Evolutionary conservation across 768 basidiomycete species (phyloP).

Genomic region (Leccinum ochraceum): DNA sequence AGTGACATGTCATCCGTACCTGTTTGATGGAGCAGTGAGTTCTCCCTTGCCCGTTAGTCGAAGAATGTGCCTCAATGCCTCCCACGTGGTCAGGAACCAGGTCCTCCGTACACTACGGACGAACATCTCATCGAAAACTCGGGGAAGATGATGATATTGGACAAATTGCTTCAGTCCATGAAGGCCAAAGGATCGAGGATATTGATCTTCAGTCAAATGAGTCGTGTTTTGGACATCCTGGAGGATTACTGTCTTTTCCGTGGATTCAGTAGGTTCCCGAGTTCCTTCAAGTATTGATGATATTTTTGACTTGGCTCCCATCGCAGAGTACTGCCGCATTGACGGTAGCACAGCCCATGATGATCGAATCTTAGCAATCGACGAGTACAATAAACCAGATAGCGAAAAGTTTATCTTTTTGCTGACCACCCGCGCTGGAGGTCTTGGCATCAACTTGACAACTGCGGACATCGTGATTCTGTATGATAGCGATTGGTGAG

Average conservation of each 20-base stretch:
- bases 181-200: conserved; percentile 92
- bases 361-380: conserved; percentile 92
- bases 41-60: background rate
- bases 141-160: conserved; percentile 97
- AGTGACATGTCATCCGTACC: conserved; percentile 89
- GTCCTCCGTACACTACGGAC: conserved; percentile 97
- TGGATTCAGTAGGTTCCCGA: conserved; percentile 64
- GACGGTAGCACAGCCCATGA: conserved; percentile 97
- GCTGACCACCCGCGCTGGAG: conserved; percentile 94
- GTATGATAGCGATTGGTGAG: conserved; percentile 94
- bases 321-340: conserved; percentile 90
- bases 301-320: conserved; percentile 4
- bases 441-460: conserved; percentile 95
- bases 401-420: conserved; percentile 97
- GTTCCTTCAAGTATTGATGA: background rate
- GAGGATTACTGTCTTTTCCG: conserved; percentile 98
- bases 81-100: conserved; percentile 70
- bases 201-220: conserved; percentile 99
- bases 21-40: conserved; percentile 88
- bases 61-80: background rate
- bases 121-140: conserved; percentile 93
- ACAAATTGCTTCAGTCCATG: conserved; percentile 87
- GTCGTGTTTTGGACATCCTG: conserved; percentile 92
- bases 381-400: conserved; percentile 94
- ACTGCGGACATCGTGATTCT: conserved; percentile 93